Conservation (phyloP, 768 basidiomycete species). For the Suillus alpinus region DNA sequence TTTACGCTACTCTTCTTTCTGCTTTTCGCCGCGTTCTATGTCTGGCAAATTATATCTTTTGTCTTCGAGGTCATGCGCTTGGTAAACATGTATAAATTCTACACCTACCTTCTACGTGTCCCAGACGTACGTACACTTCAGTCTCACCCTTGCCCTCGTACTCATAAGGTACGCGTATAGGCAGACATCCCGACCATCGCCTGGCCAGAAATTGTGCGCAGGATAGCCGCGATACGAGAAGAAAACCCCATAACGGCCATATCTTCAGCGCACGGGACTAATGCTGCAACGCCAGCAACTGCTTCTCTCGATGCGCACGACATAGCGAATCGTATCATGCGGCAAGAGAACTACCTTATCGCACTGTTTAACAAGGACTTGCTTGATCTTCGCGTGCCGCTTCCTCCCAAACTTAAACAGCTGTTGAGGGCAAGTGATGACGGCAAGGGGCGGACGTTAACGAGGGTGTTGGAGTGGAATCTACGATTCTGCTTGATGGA, state of each 20-base stretch:
- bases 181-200: slow-evolving; percentile 97
- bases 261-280: slow-evolving; percentile 54
- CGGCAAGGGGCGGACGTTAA: slow-evolving; percentile 77
- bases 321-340: slow-evolving; percentile 95
- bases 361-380: slow-evolving; percentile 97
- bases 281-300: slow-evolving; percentile 59
- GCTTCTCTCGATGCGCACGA: slow-evolving; percentile 97
- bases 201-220: slow-evolving; percentile 91
- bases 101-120: slow-evolving; percentile 88
- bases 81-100: slow-evolving; percentile 94
- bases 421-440: slow-evolving; percentile 47
- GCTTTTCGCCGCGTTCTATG: slow-evolving; percentile 82
- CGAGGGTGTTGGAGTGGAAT: slow-evolving; percentile 96
- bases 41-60: slow-evolving; percentile 85
- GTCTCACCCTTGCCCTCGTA: slow-evolving; percentile 2
- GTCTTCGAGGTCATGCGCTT: slow-evolving; percentile 72
- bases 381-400: slow-evolving; percentile 80
- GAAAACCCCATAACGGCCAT: slow-evolving; percentile 91
- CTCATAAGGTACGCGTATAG: slow-evolving; percentile 41
- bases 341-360: slow-evolving; percentile 98
- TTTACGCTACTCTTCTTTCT: slow-evolving; percentile 82
- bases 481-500: slow-evolving; percentile 93
- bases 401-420: slow-evolving; percentile 57
- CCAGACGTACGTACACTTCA: slow-evolving; percentile 69
- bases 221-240: slow-evolving; percentile 86